phyloP scores from a whole-genome alignment of 352 stramenopile species.

The Pythium monospermum region DNA sequence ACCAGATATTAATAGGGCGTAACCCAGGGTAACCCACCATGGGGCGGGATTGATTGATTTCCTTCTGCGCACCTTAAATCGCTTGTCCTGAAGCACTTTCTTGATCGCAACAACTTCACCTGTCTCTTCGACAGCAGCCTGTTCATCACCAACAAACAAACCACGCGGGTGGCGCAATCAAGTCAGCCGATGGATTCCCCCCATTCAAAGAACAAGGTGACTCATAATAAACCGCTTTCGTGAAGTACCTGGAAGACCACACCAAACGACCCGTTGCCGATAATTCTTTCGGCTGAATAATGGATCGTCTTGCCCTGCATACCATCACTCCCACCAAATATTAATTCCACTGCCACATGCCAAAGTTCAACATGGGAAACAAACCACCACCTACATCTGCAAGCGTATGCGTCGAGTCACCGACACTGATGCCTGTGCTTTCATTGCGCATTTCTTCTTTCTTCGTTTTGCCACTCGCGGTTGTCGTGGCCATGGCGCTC shows the following conservation, averaged over 20 bases:
- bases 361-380: slow-evolving; percentile 11
- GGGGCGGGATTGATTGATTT: no score
- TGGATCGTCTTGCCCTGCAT: slow-evolving; percentile 83
- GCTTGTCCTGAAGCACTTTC: slow-evolving; percentile 99
- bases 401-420: slow-evolving; percentile 75
- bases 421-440: slow-evolving; percentile 77
- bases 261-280: slow-evolving; percentile 99
- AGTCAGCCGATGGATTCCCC: neutral
- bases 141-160: neutral
- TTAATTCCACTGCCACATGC: slow-evolving; percentile 1
- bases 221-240: no score
- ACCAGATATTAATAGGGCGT: no score
- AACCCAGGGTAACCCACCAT: neutral
- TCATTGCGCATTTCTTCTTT: slow-evolving; percentile 82
- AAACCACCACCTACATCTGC: slow-evolving; percentile 51
- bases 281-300: slow-evolving; percentile 98
- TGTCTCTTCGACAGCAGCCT: slow-evolving; percentile 94
- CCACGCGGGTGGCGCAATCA: no score
- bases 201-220: neutral
- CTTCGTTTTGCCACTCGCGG: slow-evolving; percentile 45
- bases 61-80: slow-evolving; percentile 96
- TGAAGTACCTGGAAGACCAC: slow-evolving; percentile 94
- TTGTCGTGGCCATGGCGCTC: slow-evolving; percentile 39
- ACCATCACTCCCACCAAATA: neutral
- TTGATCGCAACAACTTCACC: slow-evolving; percentile 99